Base-by-base conservation (phyloP, 352 stramenopile species). In the Globisporangium irregulare region DNA sequence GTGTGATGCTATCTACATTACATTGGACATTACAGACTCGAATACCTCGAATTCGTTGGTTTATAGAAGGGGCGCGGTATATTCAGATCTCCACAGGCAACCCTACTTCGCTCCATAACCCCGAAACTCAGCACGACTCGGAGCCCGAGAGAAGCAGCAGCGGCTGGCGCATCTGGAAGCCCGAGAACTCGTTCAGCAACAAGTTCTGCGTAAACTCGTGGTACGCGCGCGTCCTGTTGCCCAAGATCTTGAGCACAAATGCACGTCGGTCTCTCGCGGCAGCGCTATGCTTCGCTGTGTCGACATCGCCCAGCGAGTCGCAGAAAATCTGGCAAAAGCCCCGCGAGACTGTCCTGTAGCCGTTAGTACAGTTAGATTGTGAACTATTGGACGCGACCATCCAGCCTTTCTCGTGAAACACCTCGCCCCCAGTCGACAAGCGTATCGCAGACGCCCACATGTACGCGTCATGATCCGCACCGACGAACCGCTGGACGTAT, bases 331-430 rank as follows among this genome's bases (percentile, higher is more conserved):
- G 51, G 53, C 55, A 62, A 20, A 62, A 61, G 7, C 48, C 51
- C 3, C 62, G 62, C 9, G 43, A 68, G 53, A 57, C 18, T 25
- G 62, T 46, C 25, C 12, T 27, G 24, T 6, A 24, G 46, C 46
- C 61, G 6, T 4, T 8, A 4, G 41, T 9, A 9, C 1, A 5
- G 15, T 14, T 4, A 41, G 36, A 1, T 41, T 4, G 36, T 41
- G 41, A 50, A 4, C 41, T 46, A 25, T 18, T 60, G 5, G 55
- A 50, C 18, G 57, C 56, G 32, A 70, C 56, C 14, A 65, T 46
- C 64, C 64, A 70, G 22, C 56, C 55, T 12, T 50, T 51, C n/a
- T 70, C 64, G 20, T 9, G n/a, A n/a, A 65, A 70, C 32, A 34
- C 15, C 2, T 50, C 36, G 8, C 36, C 51, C 56, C 59, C 43